Evolutionary conservation across 139 green algal species (phyloP), one percentile per base, ranked within the genome.

Genomic region (Chlorella sp.): DNA sequence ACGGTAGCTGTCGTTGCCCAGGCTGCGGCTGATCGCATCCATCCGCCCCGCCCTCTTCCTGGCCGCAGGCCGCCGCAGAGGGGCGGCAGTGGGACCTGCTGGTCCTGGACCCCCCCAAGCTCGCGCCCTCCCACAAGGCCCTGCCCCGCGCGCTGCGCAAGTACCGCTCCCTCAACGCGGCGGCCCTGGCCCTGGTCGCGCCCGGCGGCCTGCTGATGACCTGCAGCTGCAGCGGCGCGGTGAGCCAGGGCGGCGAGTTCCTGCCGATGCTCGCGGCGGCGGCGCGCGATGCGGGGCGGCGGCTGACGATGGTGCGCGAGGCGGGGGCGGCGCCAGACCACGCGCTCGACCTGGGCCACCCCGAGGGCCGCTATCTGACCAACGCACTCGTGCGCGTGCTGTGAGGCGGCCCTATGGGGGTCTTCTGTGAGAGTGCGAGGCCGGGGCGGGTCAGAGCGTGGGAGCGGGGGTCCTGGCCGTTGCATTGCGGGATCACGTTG

Each of bases 61-160:
- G 25, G 43, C 4, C 1, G 63, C 70, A 69, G 70, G 53, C 69
- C 0, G 70, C 77, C 38, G 61, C 69, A 5, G 61, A 83, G 67
- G 60, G 74, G 27, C 51, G 46, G 51, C 43, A 78, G 50, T 98
- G 82, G 73, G 93, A 98, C 85, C 53, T 98, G 1, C 87, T 99
- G n/a, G 79, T 98, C 1, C 80, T 98, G 53, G 95, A 99, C 76
- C 95, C 95, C 2, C 95, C 95, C 42, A 99, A 99, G 82, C 87
- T 99, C 60, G 94, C 94, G 2, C 94, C 94, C 36, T 93, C 81
- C 48, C 79, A 76, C 41, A 90, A 89, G 69, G 62, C 73, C 8
- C 55, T 92, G 74, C 12, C 61, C 1, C 67, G 82, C 29, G 84
- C 88, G 5, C 69, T 58, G 5, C 36, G 41, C 38, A 83, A 84